Evolutionary conservation across 768 basidiomycete species (phyloP), one percentile per base, ranked within the genome.

Genomic region (Mycena venus): DNA sequence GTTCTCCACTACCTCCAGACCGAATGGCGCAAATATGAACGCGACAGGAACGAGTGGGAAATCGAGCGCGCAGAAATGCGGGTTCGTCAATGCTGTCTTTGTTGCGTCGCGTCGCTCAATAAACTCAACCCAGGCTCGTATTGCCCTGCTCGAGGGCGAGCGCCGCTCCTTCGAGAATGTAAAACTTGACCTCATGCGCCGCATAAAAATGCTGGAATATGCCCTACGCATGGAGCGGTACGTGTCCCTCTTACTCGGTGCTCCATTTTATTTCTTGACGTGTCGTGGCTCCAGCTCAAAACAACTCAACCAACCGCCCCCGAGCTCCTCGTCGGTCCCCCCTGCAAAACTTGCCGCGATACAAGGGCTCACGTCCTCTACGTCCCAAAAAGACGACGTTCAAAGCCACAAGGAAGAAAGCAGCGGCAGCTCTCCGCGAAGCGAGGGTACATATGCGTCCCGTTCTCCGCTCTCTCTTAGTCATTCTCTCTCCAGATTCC

Each of bases 41-140:
- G 97, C 83, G 98, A 99, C 86, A 90, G 98, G 80, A 99, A 99
- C 82, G 98, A 99, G 86, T 99, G 98, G 98, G 98, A 99, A 88
- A 99, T 99, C 79, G 98, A 99, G 85, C 89, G 98, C 78, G 98
- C 98, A 36, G 98, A 99, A 85, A 99, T 99, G 97, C 90, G 98
- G 90, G 96, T 97, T 76, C 80, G 95, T 91, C 51, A 74, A 68
- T 75, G 75, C 51, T 63, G 53, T 70, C 66, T 70, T 76, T 56
- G 74, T 34, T 65, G 15, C 72, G 78, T 82, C 77, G 79, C 81
- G 79, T 84, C 73, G 76, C 82, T 78, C 68, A 69, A 38, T 64
- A 65, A 69, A 63, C 27, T 32, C 12, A 47, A 42, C 74, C 8
- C 80, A 98, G 96, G 98, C 98, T 66, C 93, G 98, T 64, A 99